These are phyloP conservation scores for Alternaria rosae DNA, from an alignment of 2,329 filamentous ascomycete species.

Conservation along the genomic window DNA sequence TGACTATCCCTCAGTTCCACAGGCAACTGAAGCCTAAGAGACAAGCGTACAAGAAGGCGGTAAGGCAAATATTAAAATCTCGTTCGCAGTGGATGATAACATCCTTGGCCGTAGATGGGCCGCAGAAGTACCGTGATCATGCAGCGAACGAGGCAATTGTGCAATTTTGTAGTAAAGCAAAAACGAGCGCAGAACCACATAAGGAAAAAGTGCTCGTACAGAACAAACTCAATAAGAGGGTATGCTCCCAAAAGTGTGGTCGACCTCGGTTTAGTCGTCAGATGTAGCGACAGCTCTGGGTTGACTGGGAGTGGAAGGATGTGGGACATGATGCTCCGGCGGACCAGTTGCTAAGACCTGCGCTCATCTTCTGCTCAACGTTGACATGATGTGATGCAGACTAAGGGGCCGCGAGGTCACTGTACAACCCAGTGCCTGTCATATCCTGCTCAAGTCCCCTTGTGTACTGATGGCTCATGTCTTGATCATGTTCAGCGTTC, in stretches of 20 bases:
- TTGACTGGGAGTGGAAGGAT: constrained; percentile 3
- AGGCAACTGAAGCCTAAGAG: neutral
- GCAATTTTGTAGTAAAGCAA: constrained; percentile 1
- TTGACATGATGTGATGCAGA: constrained; percentile 5
- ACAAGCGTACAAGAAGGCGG: neutral
- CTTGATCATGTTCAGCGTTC: constrained; percentile 4
- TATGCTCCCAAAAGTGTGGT: neutral
- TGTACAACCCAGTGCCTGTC: constrained; percentile 4
- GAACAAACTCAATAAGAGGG: neutral
- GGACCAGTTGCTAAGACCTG: neutral
- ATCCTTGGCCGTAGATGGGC: neutral
- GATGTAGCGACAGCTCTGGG: constrained; percentile 8
- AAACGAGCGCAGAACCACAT: neutral
- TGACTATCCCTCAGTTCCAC: neutral
- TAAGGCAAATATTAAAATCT: neutral
- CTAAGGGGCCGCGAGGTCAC: neutral
- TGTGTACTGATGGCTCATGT: neutral
- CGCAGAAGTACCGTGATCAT: neutral
- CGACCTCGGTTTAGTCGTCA: constrained; percentile 1
- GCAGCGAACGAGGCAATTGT: neutral
- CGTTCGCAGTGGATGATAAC: neutral
- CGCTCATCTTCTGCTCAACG: neutral
- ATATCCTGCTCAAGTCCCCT: constrained; percentile 1
- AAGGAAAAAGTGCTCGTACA: neutral
- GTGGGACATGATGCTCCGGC: constrained; percentile 1